These are phyloP conservation scores for Eucalyptus victrix DNA, from an alignment of 345 rosid genomes.

Conservation along the genomic window DNA sequence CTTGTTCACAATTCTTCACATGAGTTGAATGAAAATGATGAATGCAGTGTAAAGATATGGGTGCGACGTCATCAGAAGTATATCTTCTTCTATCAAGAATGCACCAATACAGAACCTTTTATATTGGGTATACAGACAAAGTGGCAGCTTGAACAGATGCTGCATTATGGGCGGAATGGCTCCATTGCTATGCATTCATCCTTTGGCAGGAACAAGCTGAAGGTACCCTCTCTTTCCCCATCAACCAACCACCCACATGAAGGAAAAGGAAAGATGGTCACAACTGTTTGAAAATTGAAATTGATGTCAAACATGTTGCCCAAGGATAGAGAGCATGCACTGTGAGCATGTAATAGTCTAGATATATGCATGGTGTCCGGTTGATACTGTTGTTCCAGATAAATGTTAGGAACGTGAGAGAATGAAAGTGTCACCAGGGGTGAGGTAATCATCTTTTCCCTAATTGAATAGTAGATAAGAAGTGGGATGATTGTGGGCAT, in stretches of 20 bases:
- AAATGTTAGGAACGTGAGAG: neutral
- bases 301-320: neutral
- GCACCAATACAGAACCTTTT: slow-evolving; percentile 16
- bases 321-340: neutral
- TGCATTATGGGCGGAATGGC: slow-evolving; percentile 30
- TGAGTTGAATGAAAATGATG: slow-evolving; percentile 25
- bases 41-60: slow-evolving; percentile 31
- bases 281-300: neutral
- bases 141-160: slow-evolving; percentile 53
- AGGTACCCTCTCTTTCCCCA: slow-evolving; percentile 13
- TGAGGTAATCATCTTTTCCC: neutral
- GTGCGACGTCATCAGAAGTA: slow-evolving; percentile 33
- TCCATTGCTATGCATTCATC: slow-evolving; percentile 29
- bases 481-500: neutral
- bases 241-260: neutral
- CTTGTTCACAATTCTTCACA: slow-evolving; percentile 24
- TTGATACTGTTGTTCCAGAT: neutral
- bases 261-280: neutral
- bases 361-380: neutral
- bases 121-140: slow-evolving; percentile 45
- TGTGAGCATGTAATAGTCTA: neutral
- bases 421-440: neutral
- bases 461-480: neutral
- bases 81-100: slow-evolving; percentile 37
- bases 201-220: slow-evolving; percentile 39